phyloP scores from a whole-genome alignment of 805 yeast genomes.

The Saccharomycopsis fodiens region DNA sequence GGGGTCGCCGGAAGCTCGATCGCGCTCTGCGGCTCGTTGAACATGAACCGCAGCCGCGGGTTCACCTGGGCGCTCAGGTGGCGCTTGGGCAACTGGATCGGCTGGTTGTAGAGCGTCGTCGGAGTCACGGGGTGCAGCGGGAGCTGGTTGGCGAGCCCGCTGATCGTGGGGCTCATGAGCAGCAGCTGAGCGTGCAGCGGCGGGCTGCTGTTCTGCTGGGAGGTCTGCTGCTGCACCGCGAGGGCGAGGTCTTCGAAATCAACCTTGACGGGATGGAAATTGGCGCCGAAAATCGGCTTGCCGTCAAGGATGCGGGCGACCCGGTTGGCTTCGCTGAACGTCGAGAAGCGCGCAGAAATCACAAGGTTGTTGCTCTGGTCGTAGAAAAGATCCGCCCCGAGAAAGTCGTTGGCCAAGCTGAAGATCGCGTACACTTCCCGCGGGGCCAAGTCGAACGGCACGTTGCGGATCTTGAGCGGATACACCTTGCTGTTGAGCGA shows the following conservation, averaged over 20 bases:
- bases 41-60: constrained; percentile 14
- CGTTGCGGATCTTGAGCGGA: constrained; percentile 40
- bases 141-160: background rate
- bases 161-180: constrained; percentile 5
- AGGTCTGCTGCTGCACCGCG: background rate
- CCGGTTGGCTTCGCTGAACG: constrained; percentile 11
- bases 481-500: constrained; percentile 19
- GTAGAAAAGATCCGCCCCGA: constrained; percentile 40
- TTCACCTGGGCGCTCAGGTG: constrained; percentile 8
- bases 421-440: constrained; percentile 66
- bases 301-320: constrained; percentile 14
- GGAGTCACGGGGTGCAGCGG: constrained; percentile 6
- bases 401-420: constrained; percentile 59
- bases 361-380: constrained; percentile 22
- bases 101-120: constrained; percentile 7
- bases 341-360: constrained; percentile 10
- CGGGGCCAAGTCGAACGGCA: constrained; percentile 55
- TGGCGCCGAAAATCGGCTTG: constrained; percentile 16
- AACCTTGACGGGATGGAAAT: constrained; percentile 10
- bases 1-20: constrained; percentile 21
- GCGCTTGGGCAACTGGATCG: constrained; percentile 13
- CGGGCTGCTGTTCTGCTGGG: constrained; percentile 1
- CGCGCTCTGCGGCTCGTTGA: constrained; percentile 9
- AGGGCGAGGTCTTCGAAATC: constrained; percentile 11
- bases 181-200: background rate